Base-by-base conservation (phyloP, 2,329 filamentous ascomycete genomes). In the Aspergillus texensis region DNA sequence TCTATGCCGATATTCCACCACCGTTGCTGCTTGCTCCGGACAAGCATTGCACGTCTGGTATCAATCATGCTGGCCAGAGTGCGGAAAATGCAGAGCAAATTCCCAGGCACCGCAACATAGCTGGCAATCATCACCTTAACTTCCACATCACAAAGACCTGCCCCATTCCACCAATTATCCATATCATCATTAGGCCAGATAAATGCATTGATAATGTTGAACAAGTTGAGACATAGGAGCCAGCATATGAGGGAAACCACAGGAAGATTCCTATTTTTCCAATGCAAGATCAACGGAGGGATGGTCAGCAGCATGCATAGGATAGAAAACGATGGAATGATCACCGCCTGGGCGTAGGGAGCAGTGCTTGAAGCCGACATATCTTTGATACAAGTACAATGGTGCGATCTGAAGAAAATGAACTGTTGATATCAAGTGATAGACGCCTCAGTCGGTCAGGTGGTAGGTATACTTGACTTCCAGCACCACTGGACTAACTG, bases 141-240 rank as follows among this genome's bases (percentile, higher is more conserved):
- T 68, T 90, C 82, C 56, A 91, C 77, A 72, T 92, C 89, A 75
- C 89, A 92, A 62, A 89, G 83, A 2, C 82, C 83, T 6, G 74
- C 71, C 5, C 89, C 89, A 62, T 83, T 75, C 82, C 83, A 91
- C 83, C 85, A 88, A 6, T 77, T 73, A 0, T 70, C 43, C 14
- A 84, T 70, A 66, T 89, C 78, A 66, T 89, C 86, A 9, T 80
- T 84, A 0, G 84, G 83, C 89, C 89, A 92, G 64, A 91, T 83
- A 57, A 89, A 73, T 1, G 88, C 80, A 70, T 91, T 91, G 79
- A 87, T 75, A 65, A 88, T 81, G 67, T 82, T 85, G 72, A 85
- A 81, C 59, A 88, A 61, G 69, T 89, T 89, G 62, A 83, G 73
- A n/a, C 88, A 62, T 28, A 84, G 75, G 59, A 85, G 77, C 81